Evolutionary conservation across 176 grass and related monocot species (phyloP).

Genomic region (Phoenix roebelenii): DNA sequence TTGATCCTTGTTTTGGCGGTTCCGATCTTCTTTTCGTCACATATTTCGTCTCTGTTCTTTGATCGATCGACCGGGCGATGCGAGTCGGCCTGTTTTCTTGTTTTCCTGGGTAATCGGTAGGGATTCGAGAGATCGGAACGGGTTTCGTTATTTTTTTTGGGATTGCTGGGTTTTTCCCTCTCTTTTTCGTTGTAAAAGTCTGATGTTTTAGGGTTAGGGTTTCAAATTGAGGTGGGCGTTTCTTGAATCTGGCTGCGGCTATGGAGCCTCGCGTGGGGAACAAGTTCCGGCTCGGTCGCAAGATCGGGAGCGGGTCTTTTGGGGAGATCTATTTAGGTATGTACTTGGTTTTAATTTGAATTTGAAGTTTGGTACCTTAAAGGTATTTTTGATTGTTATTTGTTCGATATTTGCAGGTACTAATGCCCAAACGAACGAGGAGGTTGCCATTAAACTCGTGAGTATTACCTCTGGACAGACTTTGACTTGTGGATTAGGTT

Average conservation of each 20-base stretch:
- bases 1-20: too few species aligned
- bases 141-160: too few species aligned
- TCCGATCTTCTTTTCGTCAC: too few species aligned
- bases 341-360: background rate
- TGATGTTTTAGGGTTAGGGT: background rate
- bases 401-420: slow-evolving; percentile 44
- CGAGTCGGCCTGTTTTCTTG: too few species aligned
- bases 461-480: slow-evolving; percentile 9
- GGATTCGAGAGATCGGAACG: too few species aligned
- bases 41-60: too few species aligned
- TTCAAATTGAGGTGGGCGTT: background rate
- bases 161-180: background rate
- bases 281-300: slow-evolving; percentile 49
- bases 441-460: slow-evolving; percentile 98
- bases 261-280: slow-evolving; percentile 39
- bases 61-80: too few species aligned
- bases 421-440: slow-evolving; percentile 96
- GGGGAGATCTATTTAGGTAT: slow-evolving; percentile 69
- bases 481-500: background rate
- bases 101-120: too few species aligned
- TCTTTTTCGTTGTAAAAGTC: slow-evolving; percentile 28
- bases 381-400: slow-evolving; percentile 7
- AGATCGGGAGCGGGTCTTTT: slow-evolving; percentile 44
- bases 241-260: background rate
- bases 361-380: slow-evolving; percentile 7